Conservation (phyloP, 495 filamentous ascomycete genomes). For the Podospora pseudopauciseta region DNA sequence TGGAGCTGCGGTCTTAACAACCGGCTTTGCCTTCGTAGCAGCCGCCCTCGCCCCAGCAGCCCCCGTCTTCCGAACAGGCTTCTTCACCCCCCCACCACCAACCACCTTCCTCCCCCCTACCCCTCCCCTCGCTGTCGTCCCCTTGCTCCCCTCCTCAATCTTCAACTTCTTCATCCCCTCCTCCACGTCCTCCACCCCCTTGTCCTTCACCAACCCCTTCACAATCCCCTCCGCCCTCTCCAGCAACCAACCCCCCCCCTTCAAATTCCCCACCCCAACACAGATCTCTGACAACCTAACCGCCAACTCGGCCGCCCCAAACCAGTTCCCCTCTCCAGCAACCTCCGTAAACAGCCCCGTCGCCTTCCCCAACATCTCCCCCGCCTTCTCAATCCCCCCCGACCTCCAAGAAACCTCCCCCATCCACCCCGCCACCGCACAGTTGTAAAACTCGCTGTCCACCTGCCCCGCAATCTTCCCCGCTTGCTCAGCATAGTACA, state of each 20-base stretch:
- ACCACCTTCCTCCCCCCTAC: constrained; percentile 18
- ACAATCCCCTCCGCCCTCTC: constrained; percentile 39
- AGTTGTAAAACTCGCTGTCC: constrained; percentile 55
- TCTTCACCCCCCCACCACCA: neutral
- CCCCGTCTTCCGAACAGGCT: constrained; percentile 21
- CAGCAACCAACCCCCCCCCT: constrained; percentile 37
- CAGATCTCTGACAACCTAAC: constrained; percentile 46
- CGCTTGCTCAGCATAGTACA: constrained; percentile 86
- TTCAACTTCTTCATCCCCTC: constrained; percentile 46
- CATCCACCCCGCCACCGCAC: constrained; percentile 53
- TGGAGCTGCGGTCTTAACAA: constrained; percentile 21
- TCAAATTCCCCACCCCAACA: constrained; percentile 36
- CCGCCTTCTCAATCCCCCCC: constrained; percentile 57
- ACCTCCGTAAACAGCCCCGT: constrained; percentile 36
- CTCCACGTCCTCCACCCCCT: constrained; percentile 34
- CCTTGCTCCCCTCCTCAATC: constrained; percentile 34
- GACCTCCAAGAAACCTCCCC: constrained; percentile 63
- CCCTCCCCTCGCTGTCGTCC: constrained; percentile 10
- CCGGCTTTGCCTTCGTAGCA: constrained; percentile 28
- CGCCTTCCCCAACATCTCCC: constrained; percentile 55
- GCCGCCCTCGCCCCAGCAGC: constrained; percentile 23
- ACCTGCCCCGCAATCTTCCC: constrained; percentile 70
- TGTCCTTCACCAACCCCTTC: constrained; percentile 6
- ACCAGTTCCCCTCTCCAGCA: constrained; percentile 29
- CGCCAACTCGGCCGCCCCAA: constrained; percentile 41